phyloP scores from a whole-genome alignment of 208 protist species.

The Acanthamoeba healyi region DNA sequence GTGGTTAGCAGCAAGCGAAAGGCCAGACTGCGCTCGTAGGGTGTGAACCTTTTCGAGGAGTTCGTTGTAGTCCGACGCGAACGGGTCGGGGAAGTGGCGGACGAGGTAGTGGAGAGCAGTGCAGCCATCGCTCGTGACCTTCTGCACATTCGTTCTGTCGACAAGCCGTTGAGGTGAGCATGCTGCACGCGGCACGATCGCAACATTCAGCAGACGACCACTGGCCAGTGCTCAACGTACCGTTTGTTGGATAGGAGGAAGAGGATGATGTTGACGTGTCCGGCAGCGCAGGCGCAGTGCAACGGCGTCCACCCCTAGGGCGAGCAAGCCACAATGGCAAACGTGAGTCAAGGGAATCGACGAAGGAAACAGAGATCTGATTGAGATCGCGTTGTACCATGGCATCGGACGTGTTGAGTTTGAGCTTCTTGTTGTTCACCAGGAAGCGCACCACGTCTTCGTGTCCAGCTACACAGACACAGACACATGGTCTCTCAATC shows the following conservation, averaged over 20 bases:
- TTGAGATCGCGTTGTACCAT: background rate
- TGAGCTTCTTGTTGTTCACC: slow-evolving; percentile 49
- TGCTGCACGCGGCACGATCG: background rate
- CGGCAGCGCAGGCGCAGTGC: slow-evolving; percentile 4
- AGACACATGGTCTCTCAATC: background rate
- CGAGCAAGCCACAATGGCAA: background rate
- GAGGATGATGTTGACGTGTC: slow-evolving; percentile 13
- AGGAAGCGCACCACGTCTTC: slow-evolving; percentile 29
- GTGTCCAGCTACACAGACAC: background rate
- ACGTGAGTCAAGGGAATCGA: too few species aligned
- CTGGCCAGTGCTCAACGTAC: background rate
- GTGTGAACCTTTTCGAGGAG: background rate
- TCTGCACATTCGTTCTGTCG: slow-evolving; percentile 35
- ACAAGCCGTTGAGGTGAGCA: background rate
- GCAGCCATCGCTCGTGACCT: slow-evolving; percentile 10
- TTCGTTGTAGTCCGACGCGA: slow-evolving; percentile 8
- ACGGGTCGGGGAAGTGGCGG: background rate
- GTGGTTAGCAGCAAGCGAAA: background rate
- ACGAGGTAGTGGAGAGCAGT: slow-evolving; percentile 8
- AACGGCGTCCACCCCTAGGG: background rate
- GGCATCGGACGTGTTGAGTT: slow-evolving; percentile 16
- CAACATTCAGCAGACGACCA: background rate
- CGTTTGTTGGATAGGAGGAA: slow-evolving; percentile 45
- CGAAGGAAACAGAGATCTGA: background rate
- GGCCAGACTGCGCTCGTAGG: too few species aligned